A percentile compares a stretch with the other conserved stretches of the same genome.
phyloP scores from a whole-genome alignment of 345 rosid genomes.

The Stellera chamaejasme region DNA sequence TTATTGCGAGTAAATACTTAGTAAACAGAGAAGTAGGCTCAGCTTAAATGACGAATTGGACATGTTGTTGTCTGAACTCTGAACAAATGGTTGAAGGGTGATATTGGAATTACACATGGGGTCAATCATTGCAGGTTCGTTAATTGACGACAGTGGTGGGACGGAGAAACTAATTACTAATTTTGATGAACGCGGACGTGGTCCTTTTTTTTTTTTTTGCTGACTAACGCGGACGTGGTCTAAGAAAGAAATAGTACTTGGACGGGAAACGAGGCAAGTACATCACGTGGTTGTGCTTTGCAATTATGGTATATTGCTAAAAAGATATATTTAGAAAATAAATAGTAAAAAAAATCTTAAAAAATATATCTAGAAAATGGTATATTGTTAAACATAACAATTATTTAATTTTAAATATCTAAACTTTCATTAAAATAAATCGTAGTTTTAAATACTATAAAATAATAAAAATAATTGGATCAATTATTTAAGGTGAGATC shows the following conservation, averaged over 20 bases:
- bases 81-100: constrained; percentile 1
- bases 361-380: too few species aligned
- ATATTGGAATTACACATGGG: neutral
- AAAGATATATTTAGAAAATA: too few species aligned
- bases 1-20: neutral
- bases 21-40: neutral
- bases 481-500: neutral
- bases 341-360: too few species aligned
- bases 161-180: neutral
- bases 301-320: too few species aligned
- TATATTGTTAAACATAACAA: too few species aligned
- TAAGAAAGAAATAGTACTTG: too few species aligned
- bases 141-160: neutral
- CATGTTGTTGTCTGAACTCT: neutral
- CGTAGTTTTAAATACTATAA: neutral
- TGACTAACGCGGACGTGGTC: neutral
- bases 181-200: neutral
- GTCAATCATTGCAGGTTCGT: too few species aligned
- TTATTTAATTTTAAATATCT: neutral
- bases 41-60: constrained; percentile 11
- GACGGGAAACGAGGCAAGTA: neutral
- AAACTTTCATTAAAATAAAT: neutral
- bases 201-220: too few species aligned
- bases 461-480: neutral
- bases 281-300: neutral